Percentiles rank a stretch among this genome's conserved stretches.
Conservation (phyloP, 73 alveolate genomes). For the Paramecium bursaria region DNA sequence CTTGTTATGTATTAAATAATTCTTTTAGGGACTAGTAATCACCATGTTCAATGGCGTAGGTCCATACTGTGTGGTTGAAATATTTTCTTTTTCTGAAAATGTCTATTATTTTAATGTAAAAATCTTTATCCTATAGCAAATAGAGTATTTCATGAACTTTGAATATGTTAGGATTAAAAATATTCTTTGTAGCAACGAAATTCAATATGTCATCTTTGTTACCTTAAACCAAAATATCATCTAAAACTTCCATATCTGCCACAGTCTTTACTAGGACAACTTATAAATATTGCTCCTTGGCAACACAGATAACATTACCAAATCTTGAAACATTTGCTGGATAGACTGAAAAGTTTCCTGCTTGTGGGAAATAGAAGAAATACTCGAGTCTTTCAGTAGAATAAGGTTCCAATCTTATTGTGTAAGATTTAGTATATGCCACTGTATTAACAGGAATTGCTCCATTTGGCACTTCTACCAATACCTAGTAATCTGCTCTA, state of each 20-base stretch:
- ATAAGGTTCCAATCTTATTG: conserved; percentile 76
- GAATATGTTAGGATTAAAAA: conserved; percentile 72
- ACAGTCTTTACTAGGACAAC: conserved; percentile 70
- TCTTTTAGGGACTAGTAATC: conserved; percentile 83
- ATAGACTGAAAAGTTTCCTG: conserved; percentile 80
- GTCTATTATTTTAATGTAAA: conserved; percentile 77
- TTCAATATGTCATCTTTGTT: conserved; percentile 75
- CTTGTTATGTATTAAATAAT: conserved; percentile 56
- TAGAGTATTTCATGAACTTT: conserved; percentile 69
- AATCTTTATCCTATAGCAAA: conserved; percentile 79
- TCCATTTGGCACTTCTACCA: conserved; percentile 94
- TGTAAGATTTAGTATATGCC: conserved; percentile 76
- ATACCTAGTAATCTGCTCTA: conserved; percentile 75
- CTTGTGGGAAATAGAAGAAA: conserved; percentile 93
- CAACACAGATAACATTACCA: conserved; percentile 83
- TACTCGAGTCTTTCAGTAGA: conserved; percentile 79
- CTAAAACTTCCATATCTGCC: conserved; percentile 73
- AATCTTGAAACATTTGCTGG: conserved; percentile 87
- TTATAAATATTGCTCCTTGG: conserved; percentile 68
- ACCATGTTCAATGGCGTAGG: conserved; percentile 84
- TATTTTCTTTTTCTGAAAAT: conserved; percentile 79
- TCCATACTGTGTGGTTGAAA: conserved; percentile 79
- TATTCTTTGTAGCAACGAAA: conserved; percentile 75
- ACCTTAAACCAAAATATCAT: conserved; percentile 78
- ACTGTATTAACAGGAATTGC: conserved; percentile 82